Evolutionary conservation across 805 yeast genomes (phyloP).

Genomic region (Brettanomyces anomalus): DNA sequence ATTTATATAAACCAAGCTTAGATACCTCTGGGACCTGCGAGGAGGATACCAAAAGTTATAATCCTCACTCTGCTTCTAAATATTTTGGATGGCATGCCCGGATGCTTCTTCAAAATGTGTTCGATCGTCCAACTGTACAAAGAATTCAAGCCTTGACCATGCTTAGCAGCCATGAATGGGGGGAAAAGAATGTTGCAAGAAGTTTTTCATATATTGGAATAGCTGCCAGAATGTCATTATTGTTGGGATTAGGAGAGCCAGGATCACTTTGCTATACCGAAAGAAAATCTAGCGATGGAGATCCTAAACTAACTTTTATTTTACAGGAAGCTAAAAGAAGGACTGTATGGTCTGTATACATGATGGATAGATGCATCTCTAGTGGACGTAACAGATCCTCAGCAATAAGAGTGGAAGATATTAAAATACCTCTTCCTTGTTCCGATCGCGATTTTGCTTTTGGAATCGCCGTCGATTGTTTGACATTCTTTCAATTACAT

Average conservation of each 20-base stretch:
- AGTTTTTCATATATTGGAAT: conserved; percentile 30
- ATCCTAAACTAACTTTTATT: conserved; percentile 12
- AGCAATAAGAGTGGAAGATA: conserved; percentile 27
- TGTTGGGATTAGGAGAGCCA: conserved; percentile 24
- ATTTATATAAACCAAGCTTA: conserved; percentile 19
- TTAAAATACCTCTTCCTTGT: conserved; percentile 25
- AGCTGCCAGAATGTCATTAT: conserved; percentile 31
- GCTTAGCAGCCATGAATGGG: conserved; percentile 33
- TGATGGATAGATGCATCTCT: conserved; percentile 34
- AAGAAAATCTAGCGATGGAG: conserved; percentile 2
- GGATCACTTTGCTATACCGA: conserved; percentile 12
- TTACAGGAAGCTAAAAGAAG: conserved; percentile 26
- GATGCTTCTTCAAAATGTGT: conserved; percentile 22
- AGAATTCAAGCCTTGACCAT: conserved; percentile 29
- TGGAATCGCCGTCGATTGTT: conserved; percentile 16
- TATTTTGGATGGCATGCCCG: conserved; percentile 34
- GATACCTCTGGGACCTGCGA: background rate
- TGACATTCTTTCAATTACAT: conserved; percentile 12
- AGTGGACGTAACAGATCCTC: conserved; percentile 28
- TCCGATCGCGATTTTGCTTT: conserved; percentile 24
- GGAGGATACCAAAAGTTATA: conserved; percentile 3
- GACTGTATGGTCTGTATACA: conserved; percentile 32
- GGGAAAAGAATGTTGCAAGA: conserved; percentile 29
- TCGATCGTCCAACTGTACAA: conserved; percentile 31
- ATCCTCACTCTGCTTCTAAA: conserved; percentile 26